Base-by-base conservation (phyloP, 2,329 filamentous ascomycete species). In the Trichoderma aggressivum region DNA sequence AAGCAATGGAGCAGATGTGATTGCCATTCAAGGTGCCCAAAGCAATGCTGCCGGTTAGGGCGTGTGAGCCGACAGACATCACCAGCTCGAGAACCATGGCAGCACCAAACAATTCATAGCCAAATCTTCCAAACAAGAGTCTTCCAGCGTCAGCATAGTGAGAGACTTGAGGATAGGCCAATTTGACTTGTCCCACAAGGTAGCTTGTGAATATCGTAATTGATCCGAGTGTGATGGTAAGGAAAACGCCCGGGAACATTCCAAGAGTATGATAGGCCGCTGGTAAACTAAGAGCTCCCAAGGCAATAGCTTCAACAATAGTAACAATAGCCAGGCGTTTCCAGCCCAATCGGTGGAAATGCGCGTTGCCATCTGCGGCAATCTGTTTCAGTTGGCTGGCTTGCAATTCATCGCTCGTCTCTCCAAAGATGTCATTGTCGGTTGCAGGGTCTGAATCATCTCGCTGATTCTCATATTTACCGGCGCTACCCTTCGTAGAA, bases 11-110 rank as follows among this genome's bases (percentile, higher is more conserved):
- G 76, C 81, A 83, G 10, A 77, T 71, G 53, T 75, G 85, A 75
- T 89, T 84, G 1, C 85, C 78, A 2, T 88, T 89, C 67, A 92
- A 81, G 30, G 84, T 86, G 74, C 88, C 89, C 78, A 91, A 85
- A 74, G 89, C 89, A 73, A 91, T 88, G 43, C 84, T 85, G 75
- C 91, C 91, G 0, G 89, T 90, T 65, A 91, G 81, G 36, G 90
- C 81, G 78, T 92, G 91, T 28, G 88, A 90, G 18, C 86, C 88
- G 81, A 90, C 88, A 75, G 90, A 85, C 81, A 92, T 91, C 55
- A 90, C 79, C 18, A 92, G 82, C 78, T 91, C 87, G n/a, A 91
- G 77, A 18, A 86, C 80, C 74, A 90, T 87, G 55, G 84, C 87
- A 62, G 82, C 78, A 26, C 87, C 88, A 66, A 90, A 81, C 43